These are phyloP conservation scores for Cocos nucifera DNA, from an alignment of 176 grass and related monocot species.

Conservation along the genomic window DNA sequence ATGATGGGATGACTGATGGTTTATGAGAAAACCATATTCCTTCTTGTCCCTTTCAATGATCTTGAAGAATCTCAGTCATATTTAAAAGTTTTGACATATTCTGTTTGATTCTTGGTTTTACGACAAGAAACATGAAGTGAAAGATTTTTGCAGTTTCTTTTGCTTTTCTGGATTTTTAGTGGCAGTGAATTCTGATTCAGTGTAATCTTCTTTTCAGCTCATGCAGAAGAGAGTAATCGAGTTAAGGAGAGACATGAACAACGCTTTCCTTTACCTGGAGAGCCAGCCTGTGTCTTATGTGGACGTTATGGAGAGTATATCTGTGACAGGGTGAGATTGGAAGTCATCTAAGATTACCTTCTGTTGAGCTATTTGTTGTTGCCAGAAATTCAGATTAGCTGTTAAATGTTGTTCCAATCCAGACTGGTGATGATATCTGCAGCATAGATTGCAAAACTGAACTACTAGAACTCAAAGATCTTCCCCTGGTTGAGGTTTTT, in stretches of 20 bases:
- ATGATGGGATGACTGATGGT: too few relatives aligned
- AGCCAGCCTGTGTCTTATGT: conserved; percentile 7
- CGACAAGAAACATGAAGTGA: not conserved
- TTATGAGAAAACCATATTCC: too few relatives aligned
- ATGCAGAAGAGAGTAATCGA: not conserved
- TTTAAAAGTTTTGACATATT: not conserved
- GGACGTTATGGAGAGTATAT: conserved; percentile 11
- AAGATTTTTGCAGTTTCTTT: not conserved
- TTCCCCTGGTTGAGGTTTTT: not conserved
- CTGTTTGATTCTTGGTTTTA: not conserved
- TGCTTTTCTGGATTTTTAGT: not conserved
- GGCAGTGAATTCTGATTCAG: not conserved
- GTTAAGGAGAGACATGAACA: conserved; percentile 8
- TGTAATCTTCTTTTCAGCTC: not conserved
- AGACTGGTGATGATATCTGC: conserved; percentile 12
- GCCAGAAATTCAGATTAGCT: not conserved
- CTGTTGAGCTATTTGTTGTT: not conserved
- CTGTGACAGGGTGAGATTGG: not conserved
- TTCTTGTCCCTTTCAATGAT: too few relatives aligned
- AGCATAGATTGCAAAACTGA: conserved; percentile 11
- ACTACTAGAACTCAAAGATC: not conserved
- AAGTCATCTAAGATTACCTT: not conserved
- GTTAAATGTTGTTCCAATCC: not conserved
- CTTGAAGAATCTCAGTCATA: too few relatives aligned
- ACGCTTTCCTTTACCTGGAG: conserved; percentile 4